Evolutionary conservation across 805 yeast species (phyloP).

Genomic region (Pichia cephalocereana): DNA sequence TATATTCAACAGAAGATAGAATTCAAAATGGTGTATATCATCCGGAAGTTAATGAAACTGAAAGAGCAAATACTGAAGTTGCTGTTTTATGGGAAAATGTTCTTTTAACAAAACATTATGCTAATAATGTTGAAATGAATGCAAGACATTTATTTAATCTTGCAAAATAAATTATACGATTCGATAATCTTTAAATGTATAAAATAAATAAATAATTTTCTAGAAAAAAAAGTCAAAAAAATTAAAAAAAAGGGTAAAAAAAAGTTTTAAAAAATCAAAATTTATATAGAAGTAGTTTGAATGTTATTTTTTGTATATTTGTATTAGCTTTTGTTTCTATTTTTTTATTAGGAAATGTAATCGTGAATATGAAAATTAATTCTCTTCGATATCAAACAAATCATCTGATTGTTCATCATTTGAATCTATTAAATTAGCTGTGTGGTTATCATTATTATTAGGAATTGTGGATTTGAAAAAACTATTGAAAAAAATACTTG

Average conservation of each 20-base stretch:
- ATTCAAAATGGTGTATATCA: constrained; percentile 72
- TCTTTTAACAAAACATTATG: constrained; percentile 70
- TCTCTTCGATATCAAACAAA: constrained; percentile 12
- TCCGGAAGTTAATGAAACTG: constrained; percentile 55
- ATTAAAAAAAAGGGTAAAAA: neutral
- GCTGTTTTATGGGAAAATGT: constrained; percentile 88
- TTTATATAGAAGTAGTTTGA: neutral
- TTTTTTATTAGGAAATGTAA: neutral
- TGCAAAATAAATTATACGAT: constrained; percentile 13
- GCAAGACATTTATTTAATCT: constrained; percentile 34
- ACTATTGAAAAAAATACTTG: constrained; percentile 8
- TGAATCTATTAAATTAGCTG: neutral
- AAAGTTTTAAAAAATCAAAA: neutral
- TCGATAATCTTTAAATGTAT: neutral
- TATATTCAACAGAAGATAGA: constrained; percentile 83
- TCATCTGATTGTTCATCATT: constrained; percentile 4
- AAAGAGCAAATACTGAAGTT: constrained; percentile 75
- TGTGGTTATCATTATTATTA: neutral
- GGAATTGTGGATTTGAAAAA: neutral
- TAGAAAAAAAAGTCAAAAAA: neutral
- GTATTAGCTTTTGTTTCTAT: neutral
- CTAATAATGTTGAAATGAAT: constrained; percentile 72
- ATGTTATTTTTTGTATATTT: too few relatives aligned
- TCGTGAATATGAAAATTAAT: neutral
- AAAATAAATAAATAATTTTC: neutral